These are phyloP conservation scores for Truncatella angustata DNA, from an alignment of 2,329 filamentous ascomycete genomes.

Conservation along the genomic window DNA sequence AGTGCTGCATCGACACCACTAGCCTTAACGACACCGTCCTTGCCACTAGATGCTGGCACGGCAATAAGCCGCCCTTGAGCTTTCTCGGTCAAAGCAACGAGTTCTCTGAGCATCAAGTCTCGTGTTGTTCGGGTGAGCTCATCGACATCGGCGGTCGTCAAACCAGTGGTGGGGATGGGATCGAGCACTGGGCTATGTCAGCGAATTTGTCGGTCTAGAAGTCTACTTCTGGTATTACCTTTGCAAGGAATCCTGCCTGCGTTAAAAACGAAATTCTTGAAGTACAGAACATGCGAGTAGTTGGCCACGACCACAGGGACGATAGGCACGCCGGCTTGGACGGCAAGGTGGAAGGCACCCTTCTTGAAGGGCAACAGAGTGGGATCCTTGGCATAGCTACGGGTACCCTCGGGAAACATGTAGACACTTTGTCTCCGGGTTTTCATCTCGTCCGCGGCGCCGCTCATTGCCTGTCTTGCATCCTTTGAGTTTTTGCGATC, in stretches of 20 bases:
- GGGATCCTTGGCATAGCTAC: constrained; percentile 82
- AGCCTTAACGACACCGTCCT: constrained; percentile 29
- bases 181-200: constrained; percentile 61
- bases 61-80: constrained; percentile 39
- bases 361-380: constrained; percentile 95
- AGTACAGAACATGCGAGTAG: constrained; percentile 70
- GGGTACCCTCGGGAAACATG: constrained; percentile 90
- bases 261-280: constrained; percentile 64
- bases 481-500: constrained; percentile 82
- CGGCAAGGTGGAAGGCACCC: constrained; percentile 92
- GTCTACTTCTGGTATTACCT: constrained; percentile 45
- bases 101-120: constrained; percentile 72
- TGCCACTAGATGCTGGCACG: constrained; percentile 19
- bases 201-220: not conserved
- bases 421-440: constrained; percentile 71
- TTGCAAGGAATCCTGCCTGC: constrained; percentile 72
- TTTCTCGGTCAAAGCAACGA: constrained; percentile 52
- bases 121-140: constrained; percentile 65
- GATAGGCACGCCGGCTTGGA: constrained; percentile 91
- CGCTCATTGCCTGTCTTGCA: constrained; percentile 80
- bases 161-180: constrained; percentile 72
- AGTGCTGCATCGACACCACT: constrained; percentile 29
- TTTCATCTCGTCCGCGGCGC: constrained; percentile 78
- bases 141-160: constrained; percentile 76
- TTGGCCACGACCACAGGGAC: constrained; percentile 82